Evolutionary conservation across 768 basidiomycete genomes (phyloP).

Genomic region (Cyclocybe cylindracea): DNA sequence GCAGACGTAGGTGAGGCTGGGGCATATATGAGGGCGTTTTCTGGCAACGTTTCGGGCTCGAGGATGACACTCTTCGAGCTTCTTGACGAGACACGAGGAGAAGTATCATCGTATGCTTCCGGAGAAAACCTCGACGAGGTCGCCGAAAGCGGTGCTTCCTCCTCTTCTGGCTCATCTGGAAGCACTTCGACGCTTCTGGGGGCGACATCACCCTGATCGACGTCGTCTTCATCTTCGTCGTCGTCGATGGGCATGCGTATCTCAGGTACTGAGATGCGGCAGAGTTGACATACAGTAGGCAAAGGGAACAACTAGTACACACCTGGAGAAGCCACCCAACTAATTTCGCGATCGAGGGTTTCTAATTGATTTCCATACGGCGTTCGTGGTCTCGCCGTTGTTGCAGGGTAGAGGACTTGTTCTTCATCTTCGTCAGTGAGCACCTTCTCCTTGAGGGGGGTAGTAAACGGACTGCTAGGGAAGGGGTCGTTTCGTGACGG

Average conservation of each 20-base stretch:
- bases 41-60: slow-evolving; percentile 63
- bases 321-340: slow-evolving; percentile 81
- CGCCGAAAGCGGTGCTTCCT: slow-evolving; percentile 53
- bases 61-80: slow-evolving; percentile 61
- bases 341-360: slow-evolving; percentile 59
- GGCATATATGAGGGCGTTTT: slow-evolving; percentile 21
- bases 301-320: slow-evolving; percentile 22
- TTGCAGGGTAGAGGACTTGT: slow-evolving; percentile 63
- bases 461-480: slow-evolving; percentile 71
- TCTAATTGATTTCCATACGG: slow-evolving; percentile 40
- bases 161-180: slow-evolving; percentile 42
- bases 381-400: slow-evolving; percentile 49
- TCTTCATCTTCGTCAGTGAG: slow-evolving; percentile 69
- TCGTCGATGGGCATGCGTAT: slow-evolving; percentile 67
- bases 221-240: slow-evolving; percentile 50
- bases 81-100: slow-evolving; percentile 54
- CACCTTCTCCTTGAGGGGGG: slow-evolving; percentile 64
- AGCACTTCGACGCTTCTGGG: slow-evolving; percentile 30
- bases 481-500: slow-evolving; percentile 60
- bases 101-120: slow-evolving; percentile 51
- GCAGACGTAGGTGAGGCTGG: slow-evolving; percentile 19
- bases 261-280: slow-evolving; percentile 47
- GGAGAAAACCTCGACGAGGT: slow-evolving; percentile 51
- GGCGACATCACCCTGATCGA: slow-evolving; percentile 31
- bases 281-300: slow-evolving; percentile 6